Evolutionary conservation across 768 basidiomycete genomes (phyloP).

Genomic region (Termitomyces sp.): DNA sequence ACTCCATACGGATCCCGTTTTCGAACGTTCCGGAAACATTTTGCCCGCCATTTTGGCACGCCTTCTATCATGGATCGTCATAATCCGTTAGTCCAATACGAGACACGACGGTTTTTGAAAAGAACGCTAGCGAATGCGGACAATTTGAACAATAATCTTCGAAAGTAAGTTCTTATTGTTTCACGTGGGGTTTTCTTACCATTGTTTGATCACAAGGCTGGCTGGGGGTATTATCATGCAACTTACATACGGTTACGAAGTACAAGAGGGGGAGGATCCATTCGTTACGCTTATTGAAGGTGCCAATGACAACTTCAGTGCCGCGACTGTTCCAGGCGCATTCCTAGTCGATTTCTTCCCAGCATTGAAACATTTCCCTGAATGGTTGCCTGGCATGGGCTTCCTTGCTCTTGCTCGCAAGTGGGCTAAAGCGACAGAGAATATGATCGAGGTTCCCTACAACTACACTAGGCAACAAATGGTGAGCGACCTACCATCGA

Average conservation of each 20-base stretch:
- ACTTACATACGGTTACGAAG: slow-evolving; percentile 54
- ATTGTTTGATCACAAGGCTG: slow-evolving; percentile 26
- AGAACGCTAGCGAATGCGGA: slow-evolving; percentile 28
- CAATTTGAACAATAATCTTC: slow-evolving; percentile 31
- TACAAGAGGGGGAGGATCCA: slow-evolving; percentile 48
- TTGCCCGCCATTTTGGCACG: slow-evolving; percentile 39
- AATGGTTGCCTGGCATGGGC: slow-evolving; percentile 53
- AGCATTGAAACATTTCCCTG: slow-evolving; percentile 42
- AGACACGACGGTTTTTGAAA: slow-evolving; percentile 34
- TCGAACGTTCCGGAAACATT: slow-evolving; percentile 40
- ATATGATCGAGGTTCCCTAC: slow-evolving; percentile 42
- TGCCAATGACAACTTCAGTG: slow-evolving; percentile 50
- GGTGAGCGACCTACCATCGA: slow-evolving; percentile 23
- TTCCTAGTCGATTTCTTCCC: slow-evolving; percentile 43
- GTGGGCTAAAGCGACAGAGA: slow-evolving; percentile 34
- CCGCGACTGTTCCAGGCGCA: slow-evolving; percentile 44
- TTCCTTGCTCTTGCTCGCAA: slow-evolving; percentile 44
- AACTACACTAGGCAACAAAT: slow-evolving; percentile 42
- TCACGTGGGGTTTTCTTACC: too few relatives aligned
- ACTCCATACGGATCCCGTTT: slow-evolving; percentile 40
- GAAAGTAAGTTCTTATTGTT: slow-evolving; percentile 31
- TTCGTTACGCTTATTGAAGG: slow-evolving; percentile 48
- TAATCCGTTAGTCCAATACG: slow-evolving; percentile 28
- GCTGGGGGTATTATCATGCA: slow-evolving; percentile 53
- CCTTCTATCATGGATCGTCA: slow-evolving; percentile 25